phyloP scores from a whole-genome alignment of 2,329 filamentous ascomycete species.

The Botrytis cinerea region DNA sequence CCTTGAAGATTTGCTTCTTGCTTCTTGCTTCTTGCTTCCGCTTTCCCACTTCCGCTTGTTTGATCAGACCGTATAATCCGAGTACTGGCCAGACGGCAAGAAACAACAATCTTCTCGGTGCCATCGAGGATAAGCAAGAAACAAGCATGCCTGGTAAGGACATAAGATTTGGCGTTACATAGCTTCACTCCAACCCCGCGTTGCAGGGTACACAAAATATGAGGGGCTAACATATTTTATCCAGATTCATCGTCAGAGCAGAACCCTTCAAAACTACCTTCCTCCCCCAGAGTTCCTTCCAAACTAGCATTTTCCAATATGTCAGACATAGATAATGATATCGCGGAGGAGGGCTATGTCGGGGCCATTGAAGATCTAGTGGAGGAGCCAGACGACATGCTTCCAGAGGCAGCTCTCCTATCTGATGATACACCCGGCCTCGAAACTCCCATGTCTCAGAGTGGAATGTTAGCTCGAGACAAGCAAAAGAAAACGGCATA shows the following conservation, averaged over 20 bases:
- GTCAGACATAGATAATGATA: conserved; percentile 6
- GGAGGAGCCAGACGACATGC: conserved; percentile 33
- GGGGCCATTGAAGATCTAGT: conserved; percentile 29
- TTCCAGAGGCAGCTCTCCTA: conserved; percentile 37
- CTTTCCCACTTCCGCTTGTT: not conserved
- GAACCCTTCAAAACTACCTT: not conserved
- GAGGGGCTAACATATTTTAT: conserved; percentile 20
- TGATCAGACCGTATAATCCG: not conserved
- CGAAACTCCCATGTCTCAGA: conserved; percentile 32
- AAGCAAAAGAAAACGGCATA: conserved; percentile 75
- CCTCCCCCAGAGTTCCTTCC: conserved; percentile 9
- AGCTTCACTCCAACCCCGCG: conserved; percentile 14
- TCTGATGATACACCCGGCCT: conserved; percentile 34
- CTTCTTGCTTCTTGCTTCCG: not conserved
- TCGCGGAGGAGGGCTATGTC: not conserved
- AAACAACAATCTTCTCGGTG: not conserved
- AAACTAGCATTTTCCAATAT: conserved; percentile 9
- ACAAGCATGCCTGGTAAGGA: conserved; percentile 18
- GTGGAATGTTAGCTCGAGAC: conserved; percentile 60
- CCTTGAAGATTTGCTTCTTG: not conserved
- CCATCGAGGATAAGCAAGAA: not conserved
- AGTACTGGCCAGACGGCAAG: not conserved
- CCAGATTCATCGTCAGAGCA: conserved; percentile 17
- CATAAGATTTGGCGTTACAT: not conserved
- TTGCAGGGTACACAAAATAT: conserved; percentile 22